Base-by-base conservation (phyloP, 2,329 filamentous ascomycete species). In the Cordyceps sp. region DNA sequence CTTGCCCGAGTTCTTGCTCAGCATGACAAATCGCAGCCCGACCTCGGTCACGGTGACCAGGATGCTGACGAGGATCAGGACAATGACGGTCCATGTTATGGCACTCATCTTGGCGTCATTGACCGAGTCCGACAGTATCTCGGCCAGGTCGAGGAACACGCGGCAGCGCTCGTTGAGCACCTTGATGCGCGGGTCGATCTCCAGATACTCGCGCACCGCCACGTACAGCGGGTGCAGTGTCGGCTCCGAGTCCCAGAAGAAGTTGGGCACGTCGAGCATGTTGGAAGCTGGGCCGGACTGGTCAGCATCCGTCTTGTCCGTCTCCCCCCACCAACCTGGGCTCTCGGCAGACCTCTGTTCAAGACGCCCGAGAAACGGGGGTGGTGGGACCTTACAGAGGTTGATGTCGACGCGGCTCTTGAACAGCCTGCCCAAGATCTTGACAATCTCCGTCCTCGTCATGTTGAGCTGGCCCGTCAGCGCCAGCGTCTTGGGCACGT, bases 241-340 rank as follows among this genome's bases (percentile, higher is more conserved):
- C 14, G 90, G 90, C 51, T 98, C 90, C 10, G 82, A 82, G 53
- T 96, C 86, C 90, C 90, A 98, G 66, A 96, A 93, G 66, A 94
- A 94, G 52, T 88, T 92, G 37, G 88, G 88, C 1, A 92, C 84
- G 53, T 94, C 86, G 36, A 94, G 78, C 52, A 94, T 88, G 50
- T 96, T 96, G 15, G 82, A 93, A 37, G 85, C 84, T 92, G 43
- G 8, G 16, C 13, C 20, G 14, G 6, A 2, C n/a, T 14, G 10
- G 26, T 30, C n/a, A 30, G 26, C 10, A 29, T 26, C 6, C n/a
- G 3, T 27, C 14, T 27, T 27, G 13, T 14, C 19, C 23, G 10
- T 20, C 4, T 33, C 5, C 25, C 6, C 18, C 20, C 10, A n/a
- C n/a, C n/a, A n/a, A n/a, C n/a, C n/a, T n/a, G n/a, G n/a, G n/a